A percentile compares a stretch with the other conserved stretches of the same genome.
phyloP scores from a whole-genome alignment of 2,329 filamentous ascomycete species.

The Endoconidiophora polonica region DNA sequence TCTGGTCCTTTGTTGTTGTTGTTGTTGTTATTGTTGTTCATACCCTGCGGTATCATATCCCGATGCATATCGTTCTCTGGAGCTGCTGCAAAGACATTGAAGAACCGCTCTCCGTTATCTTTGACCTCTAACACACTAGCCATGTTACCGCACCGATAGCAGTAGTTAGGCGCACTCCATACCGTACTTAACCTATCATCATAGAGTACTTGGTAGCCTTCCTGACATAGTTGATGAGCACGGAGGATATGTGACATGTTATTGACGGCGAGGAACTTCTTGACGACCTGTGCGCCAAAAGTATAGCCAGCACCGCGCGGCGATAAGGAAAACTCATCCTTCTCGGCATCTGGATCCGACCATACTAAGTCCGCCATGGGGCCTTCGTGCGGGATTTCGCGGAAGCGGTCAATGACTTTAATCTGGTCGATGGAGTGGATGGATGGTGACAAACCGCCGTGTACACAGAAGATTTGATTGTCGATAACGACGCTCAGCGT shows the following conservation, averaged over 20 bases:
- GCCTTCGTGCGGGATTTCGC: slow-evolving; percentile 95
- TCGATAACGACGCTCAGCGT: slow-evolving; percentile 96
- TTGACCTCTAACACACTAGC: slow-evolving; percentile 93
- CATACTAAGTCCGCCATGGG: slow-evolving; percentile 99
- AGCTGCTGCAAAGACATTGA: slow-evolving; percentile 94
- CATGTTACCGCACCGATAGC: slow-evolving; percentile 91
- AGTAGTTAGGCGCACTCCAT: slow-evolving; percentile 95
- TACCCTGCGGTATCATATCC: slow-evolving; percentile 56
- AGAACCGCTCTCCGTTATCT: slow-evolving; percentile 80
- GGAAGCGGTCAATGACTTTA: slow-evolving; percentile 97
- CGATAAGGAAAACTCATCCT: slow-evolving; percentile 90
- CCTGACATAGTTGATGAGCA: slow-evolving; percentile 96
- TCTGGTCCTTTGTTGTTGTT: slow-evolving; percentile 33
- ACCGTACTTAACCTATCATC: slow-evolving; percentile 90
- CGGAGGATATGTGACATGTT: slow-evolving; percentile 94
- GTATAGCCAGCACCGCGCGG: slow-evolving; percentile 92
- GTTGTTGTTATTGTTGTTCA: too few species aligned
- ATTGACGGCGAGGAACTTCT: slow-evolving; percentile 95
- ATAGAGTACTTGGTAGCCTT: slow-evolving; percentile 93
- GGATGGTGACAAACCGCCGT: slow-evolving; percentile 74
- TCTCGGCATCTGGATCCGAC: slow-evolving; percentile 94
- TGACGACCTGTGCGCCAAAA: slow-evolving; percentile 92
- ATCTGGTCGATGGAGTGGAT: slow-evolving; percentile 99
- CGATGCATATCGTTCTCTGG: slow-evolving; percentile 89
- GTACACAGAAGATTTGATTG: slow-evolving; percentile 97